These are phyloP conservation scores for Septoria linicola DNA, from an alignment of 2,329 filamentous ascomycete genomes.

Conservation along the genomic window DNA sequence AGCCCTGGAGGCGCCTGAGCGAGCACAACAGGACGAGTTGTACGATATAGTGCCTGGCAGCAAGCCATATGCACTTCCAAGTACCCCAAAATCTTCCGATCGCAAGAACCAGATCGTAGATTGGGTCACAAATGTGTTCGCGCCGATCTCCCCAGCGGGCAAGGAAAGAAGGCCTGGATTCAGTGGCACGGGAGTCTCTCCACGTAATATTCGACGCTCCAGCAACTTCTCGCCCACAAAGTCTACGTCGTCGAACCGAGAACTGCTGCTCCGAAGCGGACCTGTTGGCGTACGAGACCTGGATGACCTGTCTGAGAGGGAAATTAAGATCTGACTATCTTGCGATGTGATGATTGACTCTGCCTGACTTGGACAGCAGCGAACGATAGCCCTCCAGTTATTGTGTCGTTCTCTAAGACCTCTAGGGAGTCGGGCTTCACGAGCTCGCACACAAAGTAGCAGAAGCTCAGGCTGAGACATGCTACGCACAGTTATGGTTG, in stretches of 20 bases:
- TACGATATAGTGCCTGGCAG: neutral
- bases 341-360: too few species aligned
- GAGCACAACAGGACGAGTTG: neutral
- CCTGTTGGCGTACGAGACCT: constrained; percentile 1
- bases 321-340: too few species aligned
- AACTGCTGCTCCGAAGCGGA: neutral
- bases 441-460: too few species aligned
- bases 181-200: neutral
- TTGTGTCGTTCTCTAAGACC: too few species aligned
- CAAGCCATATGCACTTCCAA: neutral
- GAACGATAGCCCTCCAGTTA: too few species aligned
- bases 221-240: neutral
- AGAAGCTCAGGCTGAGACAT: neutral
- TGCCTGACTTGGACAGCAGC: too few species aligned
- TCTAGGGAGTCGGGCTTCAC: too few species aligned
- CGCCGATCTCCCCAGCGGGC: neutral
- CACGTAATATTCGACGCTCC: neutral
- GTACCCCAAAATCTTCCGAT: neutral
- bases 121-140: neutral
- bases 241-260: neutral
- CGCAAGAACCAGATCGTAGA: neutral
- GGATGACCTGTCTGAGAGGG: neutral
- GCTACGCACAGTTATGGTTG: neutral
- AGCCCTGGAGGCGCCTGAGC: neutral
- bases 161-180: neutral